Conservation (phyloP, 257 asterid genomes). For the Penstemon eatonii region DNA sequence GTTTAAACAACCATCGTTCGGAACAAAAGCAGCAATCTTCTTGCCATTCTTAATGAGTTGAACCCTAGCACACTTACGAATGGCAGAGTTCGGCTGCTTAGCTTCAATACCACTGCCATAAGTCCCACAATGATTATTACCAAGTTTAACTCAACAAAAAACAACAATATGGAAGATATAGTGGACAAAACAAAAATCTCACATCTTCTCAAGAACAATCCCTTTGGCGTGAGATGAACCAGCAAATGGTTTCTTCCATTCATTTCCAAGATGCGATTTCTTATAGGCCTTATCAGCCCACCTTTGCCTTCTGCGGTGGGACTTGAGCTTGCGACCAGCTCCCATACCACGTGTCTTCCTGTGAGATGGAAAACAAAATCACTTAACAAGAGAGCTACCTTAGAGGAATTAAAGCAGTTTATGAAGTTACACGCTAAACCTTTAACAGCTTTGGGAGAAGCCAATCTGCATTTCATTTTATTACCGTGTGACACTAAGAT, state of each 20-base stretch:
- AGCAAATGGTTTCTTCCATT: conserved; percentile 65
- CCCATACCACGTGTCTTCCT: conserved; percentile 70
- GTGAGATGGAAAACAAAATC: not conserved
- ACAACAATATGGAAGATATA: not conserved
- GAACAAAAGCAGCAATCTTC: conserved; percentile 64
- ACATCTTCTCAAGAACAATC: conserved; percentile 65
- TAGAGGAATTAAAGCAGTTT: no score
- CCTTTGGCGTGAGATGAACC: conserved; percentile 68
- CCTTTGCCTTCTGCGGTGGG: conserved; percentile 55
- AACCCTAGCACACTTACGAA: conserved; percentile 68
- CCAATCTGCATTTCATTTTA: no score
- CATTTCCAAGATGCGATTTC: conserved; percentile 63
- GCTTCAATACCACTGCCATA: conserved; percentile 61
- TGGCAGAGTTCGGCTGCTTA: conserved; percentile 69
- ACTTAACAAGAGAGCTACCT: not conserved
- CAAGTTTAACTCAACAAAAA: not conserved
- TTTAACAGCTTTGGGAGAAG: no score
- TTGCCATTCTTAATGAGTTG: conserved; percentile 66
- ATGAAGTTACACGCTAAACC: no score
- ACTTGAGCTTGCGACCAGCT: conserved; percentile 68
- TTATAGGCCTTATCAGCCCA: conserved; percentile 63
- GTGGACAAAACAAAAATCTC: conserved; percentile 5
- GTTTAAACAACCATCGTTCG: conserved; percentile 63
- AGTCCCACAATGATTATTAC: not conserved
- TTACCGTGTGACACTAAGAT: no score